Base-by-base conservation (phyloP, 441 rosid genomes). In the Adansonia grandidieri region DNA sequence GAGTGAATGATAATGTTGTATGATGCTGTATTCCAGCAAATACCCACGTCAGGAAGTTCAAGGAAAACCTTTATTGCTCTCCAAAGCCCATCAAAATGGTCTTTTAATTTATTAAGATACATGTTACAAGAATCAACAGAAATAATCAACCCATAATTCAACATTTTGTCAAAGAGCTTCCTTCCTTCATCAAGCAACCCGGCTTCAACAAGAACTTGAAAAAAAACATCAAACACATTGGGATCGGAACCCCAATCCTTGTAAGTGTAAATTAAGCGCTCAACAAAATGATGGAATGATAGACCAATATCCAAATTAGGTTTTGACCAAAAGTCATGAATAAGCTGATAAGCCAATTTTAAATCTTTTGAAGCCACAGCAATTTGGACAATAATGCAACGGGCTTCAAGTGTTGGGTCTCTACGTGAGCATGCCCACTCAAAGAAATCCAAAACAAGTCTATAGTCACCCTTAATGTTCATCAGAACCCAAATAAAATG, bases 211-310 rank as follows among this genome's bases (percentile, higher is more conserved):
- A 95, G 92, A 47, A 91, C 97, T 85, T 88, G 89, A 67, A 95
- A 93, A 86, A 87, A 92, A 70, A 93, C 82, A 84, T 93, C 94
- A 57, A 93, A 93, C 42, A 95, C 98, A 40, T 68, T 82, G 71
- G 95, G 92, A 85, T 93, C 87, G 22, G 96, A 90, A 77, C 98
- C 90, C 99, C 98, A 95, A 37, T 91, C 94, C 85, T 92, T 93
- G 71, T 92, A 92, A 1, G 98, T 95, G 79, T 92, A 92, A 60
- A 93, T 85, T 71, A 95, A 78, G 65, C 66, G 85, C 74, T 92
- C 89, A 77, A 88, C 80, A 83, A 92, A 91, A 77, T 79, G 87
- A 71, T 80, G 58, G 77, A 86, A 92, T 15, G 89, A 85, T 82
- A 56, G 80, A 83, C 79, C 60, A 74, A 86, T 75, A 87, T 89